Conservation (phyloP, 176 grass and related monocot genomes). For the Carex pumila region DNA sequence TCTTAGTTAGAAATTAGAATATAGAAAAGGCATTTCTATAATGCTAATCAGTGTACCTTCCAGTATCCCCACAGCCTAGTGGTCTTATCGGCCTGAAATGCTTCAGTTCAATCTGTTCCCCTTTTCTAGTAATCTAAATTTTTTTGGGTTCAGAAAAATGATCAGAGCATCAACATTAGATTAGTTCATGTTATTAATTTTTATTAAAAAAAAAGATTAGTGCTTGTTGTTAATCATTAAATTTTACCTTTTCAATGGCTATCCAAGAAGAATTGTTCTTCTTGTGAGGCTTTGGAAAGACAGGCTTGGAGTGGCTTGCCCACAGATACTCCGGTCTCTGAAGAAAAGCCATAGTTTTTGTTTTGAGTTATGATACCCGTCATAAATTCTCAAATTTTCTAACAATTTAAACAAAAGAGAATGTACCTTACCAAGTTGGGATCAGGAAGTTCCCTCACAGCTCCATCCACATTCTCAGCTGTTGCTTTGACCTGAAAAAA, state of each 20-base stretch:
- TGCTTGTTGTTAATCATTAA: neutral
- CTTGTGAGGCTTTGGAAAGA: constrained; percentile 93
- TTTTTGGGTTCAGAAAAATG: neutral
- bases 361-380: neutral
- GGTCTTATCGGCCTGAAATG: constrained; percentile 89
- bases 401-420: constrained; percentile 32
- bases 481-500: constrained; percentile 85
- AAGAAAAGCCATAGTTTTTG: constrained; percentile 22
- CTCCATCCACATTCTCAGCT: constrained; percentile 95
- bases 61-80: constrained; percentile 91
- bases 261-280: constrained; percentile 78
- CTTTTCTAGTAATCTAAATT: constrained; percentile 44
- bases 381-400: neutral
- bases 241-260: constrained; percentile 76
- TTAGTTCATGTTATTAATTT: neutral
- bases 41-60: constrained; percentile 45
- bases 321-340: constrained; percentile 93
- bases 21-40: neutral
- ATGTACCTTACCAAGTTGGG: constrained; percentile 97
- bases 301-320: constrained; percentile 60
- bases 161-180: neutral
- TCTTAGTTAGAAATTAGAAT: constrained; percentile 12
- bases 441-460: constrained; percentile 97
- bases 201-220: too few species aligned
- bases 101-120: constrained; percentile 74